Percentiles rank a stretch among this genome's conserved stretches.
Evolutionary conservation across 305 asterid genomes (phyloP).

Genomic region (Euphrasia arctica): DNA sequence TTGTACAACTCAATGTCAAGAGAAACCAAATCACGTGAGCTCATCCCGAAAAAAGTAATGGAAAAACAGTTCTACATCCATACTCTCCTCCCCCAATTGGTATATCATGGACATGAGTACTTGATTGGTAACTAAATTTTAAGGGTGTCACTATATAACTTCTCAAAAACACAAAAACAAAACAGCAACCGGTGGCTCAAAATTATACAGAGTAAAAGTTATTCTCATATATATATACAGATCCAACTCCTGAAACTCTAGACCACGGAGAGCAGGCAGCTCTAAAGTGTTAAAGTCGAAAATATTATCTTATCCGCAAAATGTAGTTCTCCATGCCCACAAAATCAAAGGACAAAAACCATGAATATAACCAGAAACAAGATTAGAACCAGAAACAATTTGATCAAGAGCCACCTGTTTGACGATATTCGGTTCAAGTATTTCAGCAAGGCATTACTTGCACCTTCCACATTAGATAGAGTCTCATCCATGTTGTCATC

Average conservation of each 20-base stretch:
- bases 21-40: too few species aligned
- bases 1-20: too few species aligned
- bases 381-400: constrained; percentile 57
- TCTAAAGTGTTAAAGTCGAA: background rate
- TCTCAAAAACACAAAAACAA: background rate
- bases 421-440: constrained; percentile 65
- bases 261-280: background rate
- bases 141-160: too few species aligned
- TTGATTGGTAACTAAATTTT: too few species aligned
- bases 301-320: background rate
- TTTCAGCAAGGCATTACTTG: constrained; percentile 58
- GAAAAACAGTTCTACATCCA: too few species aligned
- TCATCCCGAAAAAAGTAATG: too few species aligned
- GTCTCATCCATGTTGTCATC: constrained; percentile 85
- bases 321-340: constrained; percentile 8
- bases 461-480: constrained; percentile 72
- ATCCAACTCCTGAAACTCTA: constrained; percentile 17
- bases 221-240: constrained; percentile 22
- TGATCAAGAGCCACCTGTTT: constrained; percentile 78
- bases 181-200: constrained; percentile 1
- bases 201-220: constrained; percentile 11
- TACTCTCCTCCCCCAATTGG: too few species aligned
- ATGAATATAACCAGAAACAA: constrained; percentile 58
- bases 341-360: constrained; percentile 54
- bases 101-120: too few species aligned